phyloP scores from a whole-genome alignment of 2,329 filamentous ascomycete genomes.

The Penicillium griseofulvum region DNA sequence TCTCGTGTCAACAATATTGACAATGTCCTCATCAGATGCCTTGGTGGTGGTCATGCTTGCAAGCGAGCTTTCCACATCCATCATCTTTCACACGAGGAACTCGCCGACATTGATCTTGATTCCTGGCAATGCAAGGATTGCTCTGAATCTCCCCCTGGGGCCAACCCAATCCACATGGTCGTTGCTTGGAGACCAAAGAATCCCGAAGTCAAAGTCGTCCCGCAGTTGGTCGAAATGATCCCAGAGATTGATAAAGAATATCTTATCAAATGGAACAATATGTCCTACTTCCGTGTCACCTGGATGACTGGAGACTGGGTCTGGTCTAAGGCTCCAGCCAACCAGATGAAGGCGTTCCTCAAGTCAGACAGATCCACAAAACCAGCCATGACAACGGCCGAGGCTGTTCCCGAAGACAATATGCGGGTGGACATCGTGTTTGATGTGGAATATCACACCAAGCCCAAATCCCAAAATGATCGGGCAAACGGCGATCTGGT shows the following conservation, averaged over 20 bases:
- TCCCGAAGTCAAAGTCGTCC: conserved; percentile 50
- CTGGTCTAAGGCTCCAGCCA: conserved; percentile 63
- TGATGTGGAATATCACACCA: conserved; percentile 67
- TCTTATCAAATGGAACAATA: conserved; percentile 78
- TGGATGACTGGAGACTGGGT: conserved; percentile 94
- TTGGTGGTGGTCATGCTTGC: conserved; percentile 53
- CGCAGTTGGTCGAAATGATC: conserved; percentile 52
- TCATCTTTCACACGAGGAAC: conserved; percentile 62
- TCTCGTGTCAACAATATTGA: conserved; percentile 69
- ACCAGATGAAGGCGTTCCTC: conserved; percentile 69
- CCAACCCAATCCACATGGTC: conserved; percentile 59
- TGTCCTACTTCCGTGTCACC: conserved; percentile 75
- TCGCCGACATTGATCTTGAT: conserved; percentile 55
- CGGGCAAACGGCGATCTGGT: conserved; percentile 72
- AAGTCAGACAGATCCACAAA: conserved; percentile 63
- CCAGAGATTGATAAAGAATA: conserved; percentile 83
- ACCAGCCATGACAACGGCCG: conserved; percentile 67
- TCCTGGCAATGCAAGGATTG: conserved; percentile 89
- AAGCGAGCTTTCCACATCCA: conserved; percentile 78
- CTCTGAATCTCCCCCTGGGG: conserved; percentile 60
- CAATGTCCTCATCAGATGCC: conserved; percentile 80
- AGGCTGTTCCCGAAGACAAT: conserved; percentile 85
- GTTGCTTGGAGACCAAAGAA: conserved; percentile 82
- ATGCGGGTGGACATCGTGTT: conserved; percentile 87
- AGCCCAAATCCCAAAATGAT: conserved; percentile 57